Conservation (phyloP, 2,329 filamentous ascomycete genomes). For the Myrmaecium sp. region DNA sequence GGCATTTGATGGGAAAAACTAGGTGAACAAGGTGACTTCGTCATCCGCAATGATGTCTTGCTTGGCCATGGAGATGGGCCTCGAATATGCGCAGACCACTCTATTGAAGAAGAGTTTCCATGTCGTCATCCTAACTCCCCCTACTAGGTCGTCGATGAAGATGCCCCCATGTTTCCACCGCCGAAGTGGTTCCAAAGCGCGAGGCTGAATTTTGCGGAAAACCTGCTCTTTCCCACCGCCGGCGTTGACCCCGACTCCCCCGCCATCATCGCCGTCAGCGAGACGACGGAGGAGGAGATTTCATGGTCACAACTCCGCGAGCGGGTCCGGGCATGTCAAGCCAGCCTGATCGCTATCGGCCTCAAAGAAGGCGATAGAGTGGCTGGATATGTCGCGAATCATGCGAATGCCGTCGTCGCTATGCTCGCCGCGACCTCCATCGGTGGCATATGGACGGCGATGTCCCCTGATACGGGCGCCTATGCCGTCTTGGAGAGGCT, state of each 20-base stretch:
- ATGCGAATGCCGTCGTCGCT: slow-evolving; percentile 69
- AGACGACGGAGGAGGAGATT: slow-evolving; percentile 46
- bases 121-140: slow-evolving; percentile 7
- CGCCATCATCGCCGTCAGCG: slow-evolving; percentile 69
- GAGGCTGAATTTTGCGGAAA: slow-evolving; percentile 84
- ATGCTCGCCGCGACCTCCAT: slow-evolving; percentile 72
- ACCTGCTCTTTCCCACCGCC: slow-evolving; percentile 63
- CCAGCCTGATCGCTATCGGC: slow-evolving; percentile 49
- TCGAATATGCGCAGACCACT: slow-evolving; percentile 2
- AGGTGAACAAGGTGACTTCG: too few relatives aligned
- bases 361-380: slow-evolving; percentile 45
- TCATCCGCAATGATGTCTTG: neutral
- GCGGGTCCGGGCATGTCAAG: slow-evolving; percentile 55
- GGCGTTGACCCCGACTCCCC: slow-evolving; percentile 39
- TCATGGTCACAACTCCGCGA: slow-evolving; percentile 72
- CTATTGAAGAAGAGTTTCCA: slow-evolving; percentile 1
- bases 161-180: slow-evolving; percentile 64
- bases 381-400: slow-evolving; percentile 71
- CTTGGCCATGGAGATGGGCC: too few relatives aligned
- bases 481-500: slow-evolving; percentile 80
- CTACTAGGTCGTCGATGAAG: slow-evolving; percentile 49
- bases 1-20: too few relatives aligned
- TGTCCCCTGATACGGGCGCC: slow-evolving; percentile 83
- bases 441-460: slow-evolving; percentile 82
- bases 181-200: slow-evolving; percentile 71